phyloP scores from a whole-genome alignment of 106 monocot species.

The Dioscorea alata region DNA sequence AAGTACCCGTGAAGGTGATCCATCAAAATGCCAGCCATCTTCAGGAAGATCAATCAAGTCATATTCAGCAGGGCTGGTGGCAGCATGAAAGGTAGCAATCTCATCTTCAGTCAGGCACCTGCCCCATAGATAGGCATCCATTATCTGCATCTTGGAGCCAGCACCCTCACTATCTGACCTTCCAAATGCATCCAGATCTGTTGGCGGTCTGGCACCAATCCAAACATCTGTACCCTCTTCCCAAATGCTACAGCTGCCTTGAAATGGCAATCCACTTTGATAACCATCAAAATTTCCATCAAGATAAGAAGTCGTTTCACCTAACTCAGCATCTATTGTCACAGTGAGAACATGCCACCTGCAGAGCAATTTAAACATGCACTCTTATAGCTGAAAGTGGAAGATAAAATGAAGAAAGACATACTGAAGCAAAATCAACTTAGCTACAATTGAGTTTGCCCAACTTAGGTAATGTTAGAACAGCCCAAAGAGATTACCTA shows the following conservation, averaged over 20 bases:
- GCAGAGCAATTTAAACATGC: conserved; percentile 16
- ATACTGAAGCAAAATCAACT: too few relatives aligned
- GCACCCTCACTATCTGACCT: conserved; percentile 91
- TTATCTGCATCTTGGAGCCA: conserved; percentile 94
- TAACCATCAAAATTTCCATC: conserved; percentile 94
- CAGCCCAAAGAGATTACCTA: too few relatives aligned
- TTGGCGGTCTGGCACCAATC: conserved; percentile 83
- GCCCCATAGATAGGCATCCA: conserved; percentile 98
- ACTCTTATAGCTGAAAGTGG: not conserved
- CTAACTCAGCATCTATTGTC: conserved; percentile 80
- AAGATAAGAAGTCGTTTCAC: conserved; percentile 77
- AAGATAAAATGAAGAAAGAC: not conserved
- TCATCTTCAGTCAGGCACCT: conserved; percentile 91
- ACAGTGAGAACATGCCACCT: conserved; percentile 97
- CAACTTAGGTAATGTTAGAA: too few relatives aligned
- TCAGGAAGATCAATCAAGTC: conserved; percentile 68
- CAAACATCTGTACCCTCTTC: conserved; percentile 79
- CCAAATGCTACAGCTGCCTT: conserved; percentile 46
- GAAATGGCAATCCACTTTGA: conserved; percentile 65
- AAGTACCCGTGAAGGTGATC: conserved; percentile 86
- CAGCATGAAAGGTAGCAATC: conserved; percentile 57
- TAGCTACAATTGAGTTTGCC: too few relatives aligned
- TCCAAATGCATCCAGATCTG: conserved; percentile 97
- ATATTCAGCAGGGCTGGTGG: conserved; percentile 46
- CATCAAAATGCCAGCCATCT: conserved; percentile 56